Evolutionary conservation across 2,329 filamentous ascomycete species (phyloP), one percentile per base, ranked within the genome.

Genomic region (Chaetomiaceae sp.): DNA sequence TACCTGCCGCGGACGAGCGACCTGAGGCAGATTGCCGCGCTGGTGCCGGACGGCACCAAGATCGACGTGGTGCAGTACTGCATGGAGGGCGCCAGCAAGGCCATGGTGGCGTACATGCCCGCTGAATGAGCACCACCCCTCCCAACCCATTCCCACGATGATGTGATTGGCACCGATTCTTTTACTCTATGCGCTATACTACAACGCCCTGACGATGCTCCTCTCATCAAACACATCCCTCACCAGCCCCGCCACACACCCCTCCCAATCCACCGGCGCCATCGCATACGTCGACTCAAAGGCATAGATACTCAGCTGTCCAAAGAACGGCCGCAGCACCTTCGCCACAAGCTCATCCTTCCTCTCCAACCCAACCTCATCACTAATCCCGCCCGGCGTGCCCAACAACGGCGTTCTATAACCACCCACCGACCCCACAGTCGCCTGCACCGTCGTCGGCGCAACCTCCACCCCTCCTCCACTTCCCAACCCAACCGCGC

Each of bases 271-370:
- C 23, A 87, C 71, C 38, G 70, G 69, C 33, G 83, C 85, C 84
- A 96, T 91, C 15, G 87, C 84, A 69, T 99, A 99, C 51, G 88
- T 92, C 57, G 86, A 88, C 74, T 99, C 94, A 71, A 96, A 99
- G 0, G 89, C 87, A 68, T 86, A 89, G 64, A 99, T 96, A 67
- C 91, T 96, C 59, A 99, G 73, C 67, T 95, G 88, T 14, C 87
- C 87, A 66, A 97, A 90, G 72, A 96, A 97, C 0, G 92, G 92
- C 61, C 88, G 79, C 58, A 97, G 71, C 12, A 96, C 81, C 66
- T 87, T 87, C 54, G 84, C 83, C 5, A 94, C 81, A 54, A 97
- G 71, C 68, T 86, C 83, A 49, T 85, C 82, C 63, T 77, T 81
- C 58, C 79, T 75, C 58, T 88, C 85, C 34, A 84, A 71, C 29